Evolutionary conservation across 768 basidiomycete species (phyloP).

Genomic region (Kwoniella dendrophila): DNA sequence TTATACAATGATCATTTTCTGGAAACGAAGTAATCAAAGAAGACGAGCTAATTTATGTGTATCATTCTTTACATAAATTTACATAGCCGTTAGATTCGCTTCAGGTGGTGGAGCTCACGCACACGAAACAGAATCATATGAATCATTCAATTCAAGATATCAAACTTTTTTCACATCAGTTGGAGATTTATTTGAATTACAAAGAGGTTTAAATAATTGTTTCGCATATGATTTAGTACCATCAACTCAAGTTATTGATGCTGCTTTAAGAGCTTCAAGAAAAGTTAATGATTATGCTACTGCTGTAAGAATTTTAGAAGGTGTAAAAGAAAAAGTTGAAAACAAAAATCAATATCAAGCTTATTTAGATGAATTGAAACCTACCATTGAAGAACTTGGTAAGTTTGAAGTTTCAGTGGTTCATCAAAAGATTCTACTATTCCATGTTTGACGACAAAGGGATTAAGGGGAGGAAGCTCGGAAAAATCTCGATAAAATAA

Average conservation of each 20-base stretch:
- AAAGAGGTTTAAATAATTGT: constrained; percentile 98
- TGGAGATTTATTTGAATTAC: constrained; percentile 96
- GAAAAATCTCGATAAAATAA: background rate
- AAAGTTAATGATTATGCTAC: constrained; percentile 97
- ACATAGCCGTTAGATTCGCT: constrained; percentile 41
- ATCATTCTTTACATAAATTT: background rate
- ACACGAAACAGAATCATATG: constrained; percentile 88
- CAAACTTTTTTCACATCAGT: constrained; percentile 89
- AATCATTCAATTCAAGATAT: constrained; percentile 91
- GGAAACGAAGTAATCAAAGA: no score
- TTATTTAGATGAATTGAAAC: constrained; percentile 87
- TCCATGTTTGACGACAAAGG: background rate
- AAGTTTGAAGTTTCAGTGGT: constrained; percentile 54
- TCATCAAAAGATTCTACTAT: no score
- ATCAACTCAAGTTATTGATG: constrained; percentile 51
- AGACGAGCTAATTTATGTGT: no score
- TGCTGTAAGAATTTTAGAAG: constrained; percentile 94
- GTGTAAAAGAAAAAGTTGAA: constrained; percentile 95
- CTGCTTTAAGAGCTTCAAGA: constrained; percentile 57
- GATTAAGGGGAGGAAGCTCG: background rate
- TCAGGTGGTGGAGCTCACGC: constrained; percentile 59
- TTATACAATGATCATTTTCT: no score
- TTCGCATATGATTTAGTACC: constrained; percentile 84
- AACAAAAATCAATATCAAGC: constrained; percentile 92
- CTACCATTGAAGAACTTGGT: constrained; percentile 90